Percentiles rank a stretch among this genome's conserved stretches.
These are phyloP conservation scores for Saturnispora zaruensis DNA, from an alignment of 805 yeast genomes.

Conservation along the genomic window DNA sequence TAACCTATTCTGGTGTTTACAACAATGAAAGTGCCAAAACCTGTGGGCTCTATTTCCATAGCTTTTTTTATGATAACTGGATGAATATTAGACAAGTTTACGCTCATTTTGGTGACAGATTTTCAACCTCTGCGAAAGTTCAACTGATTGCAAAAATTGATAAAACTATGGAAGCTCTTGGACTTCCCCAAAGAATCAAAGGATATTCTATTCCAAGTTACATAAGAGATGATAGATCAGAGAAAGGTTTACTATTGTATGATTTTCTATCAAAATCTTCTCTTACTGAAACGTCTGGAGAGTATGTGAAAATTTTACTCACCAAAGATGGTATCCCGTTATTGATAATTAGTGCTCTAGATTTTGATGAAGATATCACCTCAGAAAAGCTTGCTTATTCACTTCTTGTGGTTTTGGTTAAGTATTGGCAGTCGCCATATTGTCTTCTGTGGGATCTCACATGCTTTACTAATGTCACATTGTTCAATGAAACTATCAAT, in stretches of 20 bases:
- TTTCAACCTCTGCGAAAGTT: constrained; percentile 16
- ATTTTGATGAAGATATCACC: constrained; percentile 32
- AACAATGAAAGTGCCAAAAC: neutral
- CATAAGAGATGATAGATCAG: constrained; percentile 39
- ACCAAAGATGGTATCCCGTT: constrained; percentile 69
- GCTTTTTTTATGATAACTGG: constrained; percentile 44
- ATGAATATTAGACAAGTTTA: constrained; percentile 21
- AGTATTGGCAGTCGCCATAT: constrained; percentile 63
- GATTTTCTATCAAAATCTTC: constrained; percentile 71
- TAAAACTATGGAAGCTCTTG: constrained; percentile 37
- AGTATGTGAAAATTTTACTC: constrained; percentile 53
- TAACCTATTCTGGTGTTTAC: neutral
- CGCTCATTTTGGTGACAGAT: constrained; percentile 13
- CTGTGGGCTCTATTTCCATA: constrained; percentile 31
- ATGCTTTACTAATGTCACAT: constrained; percentile 30
- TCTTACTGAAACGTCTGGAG: constrained; percentile 40
- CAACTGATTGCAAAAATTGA: constrained; percentile 38
- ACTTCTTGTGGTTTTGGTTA: constrained; percentile 54
- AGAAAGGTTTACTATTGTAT: constrained; percentile 43
- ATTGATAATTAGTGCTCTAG: constrained; percentile 39
- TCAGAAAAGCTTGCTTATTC: constrained; percentile 49
- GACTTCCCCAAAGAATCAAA: constrained; percentile 49
- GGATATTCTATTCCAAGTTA: constrained; percentile 50
- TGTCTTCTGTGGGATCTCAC: constrained; percentile 64
- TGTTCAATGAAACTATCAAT: constrained; percentile 11